Conservation (phyloP, 768 basidiomycete species). For the Lactifluus piperatus region DNA sequence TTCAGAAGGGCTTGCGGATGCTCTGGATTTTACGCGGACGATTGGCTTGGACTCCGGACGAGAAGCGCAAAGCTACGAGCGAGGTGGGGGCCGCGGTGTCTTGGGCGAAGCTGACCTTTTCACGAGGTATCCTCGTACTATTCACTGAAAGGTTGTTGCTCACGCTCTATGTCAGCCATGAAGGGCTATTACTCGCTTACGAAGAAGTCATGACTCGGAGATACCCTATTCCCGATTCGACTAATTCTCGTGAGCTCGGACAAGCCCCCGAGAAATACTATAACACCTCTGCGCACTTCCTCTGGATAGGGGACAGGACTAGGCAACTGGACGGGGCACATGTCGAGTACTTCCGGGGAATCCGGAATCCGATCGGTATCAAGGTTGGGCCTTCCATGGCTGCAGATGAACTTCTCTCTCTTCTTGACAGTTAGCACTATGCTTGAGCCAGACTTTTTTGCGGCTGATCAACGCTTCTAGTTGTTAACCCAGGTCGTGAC, state of each 20-base stretch:
- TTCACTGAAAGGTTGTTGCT: neutral
- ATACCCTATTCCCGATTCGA: constrained; percentile 34
- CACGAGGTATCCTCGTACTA: constrained; percentile 49
- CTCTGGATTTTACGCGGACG: constrained; percentile 86
- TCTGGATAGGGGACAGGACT: constrained; percentile 98
- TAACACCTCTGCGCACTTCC: constrained; percentile 88
- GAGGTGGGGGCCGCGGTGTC: constrained; percentile 58
- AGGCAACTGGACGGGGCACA: constrained; percentile 88
- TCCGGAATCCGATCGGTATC: constrained; percentile 90
- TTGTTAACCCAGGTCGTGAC: constrained; percentile 83
- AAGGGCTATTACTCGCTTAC: constrained; percentile 87
- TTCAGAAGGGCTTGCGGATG: constrained; percentile 76
- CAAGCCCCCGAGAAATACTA: constrained; percentile 45
- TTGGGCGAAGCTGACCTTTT: constrained; percentile 91
- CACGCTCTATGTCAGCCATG: constrained; percentile 48
- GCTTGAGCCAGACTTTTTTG: neutral
- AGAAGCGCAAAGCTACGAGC: constrained; percentile 46
- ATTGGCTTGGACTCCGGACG: constrained; percentile 62
- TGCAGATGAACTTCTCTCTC: constrained; percentile 59
- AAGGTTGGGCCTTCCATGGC: constrained; percentile 92
- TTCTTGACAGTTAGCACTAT: constrained; percentile 63
- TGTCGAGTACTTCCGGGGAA: constrained; percentile 89
- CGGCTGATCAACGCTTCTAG: constrained; percentile 32
- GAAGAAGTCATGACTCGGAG: constrained; percentile 85
- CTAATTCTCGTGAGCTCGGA: constrained; percentile 1